Evolutionary conservation across 2,329 filamentous ascomycete genomes (phyloP), one percentile per base, ranked within the genome.

Genomic region (Chaetothyriales sp.): DNA sequence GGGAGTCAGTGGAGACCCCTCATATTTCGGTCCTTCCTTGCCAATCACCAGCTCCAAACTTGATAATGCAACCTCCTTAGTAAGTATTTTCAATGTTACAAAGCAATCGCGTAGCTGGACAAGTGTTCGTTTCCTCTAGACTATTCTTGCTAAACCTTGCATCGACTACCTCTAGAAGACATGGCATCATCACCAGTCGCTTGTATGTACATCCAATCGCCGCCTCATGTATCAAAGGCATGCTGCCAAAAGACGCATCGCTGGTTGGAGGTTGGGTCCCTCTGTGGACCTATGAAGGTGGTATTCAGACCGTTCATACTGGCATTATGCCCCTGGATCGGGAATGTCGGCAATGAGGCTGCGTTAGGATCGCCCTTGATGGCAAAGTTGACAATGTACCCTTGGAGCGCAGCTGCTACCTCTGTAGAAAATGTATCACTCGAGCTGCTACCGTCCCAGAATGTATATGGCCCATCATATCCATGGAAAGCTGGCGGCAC

Each of bases 201-300:
- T 32, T n/a, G n/a, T n/a, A n/a, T n/a, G 7, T 32, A 32, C 7
- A 5, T 32, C 28, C 3, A 39, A 39, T 15, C 10, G 4, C 15
- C 12, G 12, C 32, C 32, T 39, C 15, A 39, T 5, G 22, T 25
- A 25, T 39, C 15, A 39, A 39, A 39, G 2, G 32, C 32, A 15
- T 72, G 68, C 64, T 77, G 73, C 75, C 75, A 78, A 66, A 68
- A 78, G 49, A 64, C 62, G 61, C 76, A 78, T 55, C 75, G 65
- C 43, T 59, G 58, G 56, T 73, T 75, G 9, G 67, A 68, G 50
- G 70, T 68, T 9, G 64, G 64, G 62, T 79, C 75, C 53, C 54
- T 64, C 39, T 65, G 60, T 52, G 68, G 61, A 22, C 60, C 64
- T 32, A 75, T 72, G 8, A 64, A 64, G 1, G 63, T 65, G 8